Percentiles rank a stretch among this genome's conserved stretches.
Evolutionary conservation across 139 green algal species (phyloP).

Genomic region (Ostreobium quekettii): DNA sequence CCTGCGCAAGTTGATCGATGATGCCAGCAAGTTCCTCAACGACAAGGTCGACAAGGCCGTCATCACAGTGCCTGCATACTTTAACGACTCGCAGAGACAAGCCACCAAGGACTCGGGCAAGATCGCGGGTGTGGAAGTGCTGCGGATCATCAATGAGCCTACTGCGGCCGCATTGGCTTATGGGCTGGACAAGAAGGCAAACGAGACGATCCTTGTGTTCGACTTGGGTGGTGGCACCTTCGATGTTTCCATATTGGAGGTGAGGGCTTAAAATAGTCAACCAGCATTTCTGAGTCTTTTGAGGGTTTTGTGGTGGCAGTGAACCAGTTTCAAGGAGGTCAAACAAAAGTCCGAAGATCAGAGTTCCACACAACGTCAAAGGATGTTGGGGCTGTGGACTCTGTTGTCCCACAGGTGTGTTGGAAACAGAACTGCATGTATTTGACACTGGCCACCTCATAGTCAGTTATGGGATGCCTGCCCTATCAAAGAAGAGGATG

Average conservation of each 20-base stretch:
- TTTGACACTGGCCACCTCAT: no score
- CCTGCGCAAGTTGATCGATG: conserved; percentile 70
- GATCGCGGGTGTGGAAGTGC: conserved; percentile 86
- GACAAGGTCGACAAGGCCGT: conserved; percentile 44
- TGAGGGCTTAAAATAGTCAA: conserved; percentile 98
- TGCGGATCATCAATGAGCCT: conserved; percentile 99
- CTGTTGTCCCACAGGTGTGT: no score
- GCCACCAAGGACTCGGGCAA: conserved; percentile 86
- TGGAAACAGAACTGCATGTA: no score
- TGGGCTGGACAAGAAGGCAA: conserved; percentile 94
- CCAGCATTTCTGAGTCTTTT: conserved; percentile 99
- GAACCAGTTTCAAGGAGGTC: conserved; percentile 99
- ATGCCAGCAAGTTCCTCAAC: conserved; percentile 62
- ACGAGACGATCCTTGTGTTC: conserved; percentile 99
- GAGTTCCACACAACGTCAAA: conserved; percentile 57
- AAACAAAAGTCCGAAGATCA: conserved; percentile 96
- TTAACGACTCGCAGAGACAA: conserved; percentile 98
- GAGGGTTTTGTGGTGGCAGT: no score
- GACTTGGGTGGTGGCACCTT: conserved; percentile 98
- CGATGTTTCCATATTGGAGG: conserved; percentile 93
- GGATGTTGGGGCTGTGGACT: no score
- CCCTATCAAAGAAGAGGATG: no score
- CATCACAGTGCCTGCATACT: conserved; percentile 81
- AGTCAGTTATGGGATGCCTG: no score
- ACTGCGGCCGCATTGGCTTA: conserved; percentile 96